phyloP scores from a whole-genome alignment of 176 grass and related monocot genomes.

The Oryza glaberrima region DNA sequence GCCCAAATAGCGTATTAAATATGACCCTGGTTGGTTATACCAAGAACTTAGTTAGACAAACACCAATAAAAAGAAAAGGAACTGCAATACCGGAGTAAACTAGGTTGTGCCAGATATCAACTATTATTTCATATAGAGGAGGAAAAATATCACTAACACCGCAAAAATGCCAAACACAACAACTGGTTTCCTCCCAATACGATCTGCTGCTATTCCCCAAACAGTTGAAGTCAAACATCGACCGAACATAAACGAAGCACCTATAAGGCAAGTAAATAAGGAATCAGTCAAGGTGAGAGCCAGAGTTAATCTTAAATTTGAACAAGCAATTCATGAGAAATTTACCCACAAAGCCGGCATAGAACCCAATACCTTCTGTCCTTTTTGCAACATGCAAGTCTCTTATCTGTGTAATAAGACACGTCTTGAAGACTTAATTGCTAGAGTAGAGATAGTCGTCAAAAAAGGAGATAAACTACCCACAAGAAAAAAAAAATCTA shows the following conservation, averaged over 20 bases:
- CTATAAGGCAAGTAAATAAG: constrained; percentile 54
- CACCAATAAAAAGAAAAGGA: neutral
- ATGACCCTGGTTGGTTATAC: constrained; percentile 68
- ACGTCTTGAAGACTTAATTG: neutral
- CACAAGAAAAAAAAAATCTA: neutral
- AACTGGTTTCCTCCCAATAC: constrained; percentile 86
- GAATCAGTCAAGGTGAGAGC: neutral
- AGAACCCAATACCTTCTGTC: constrained; percentile 98
- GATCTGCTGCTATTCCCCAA: constrained; percentile 89
- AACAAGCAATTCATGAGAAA: neutral
- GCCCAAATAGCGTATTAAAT: constrained; percentile 89
- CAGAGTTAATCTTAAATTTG: neutral
- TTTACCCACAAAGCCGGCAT: constrained; percentile 94
- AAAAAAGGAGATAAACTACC: neutral
- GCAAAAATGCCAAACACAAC: constrained; percentile 70
- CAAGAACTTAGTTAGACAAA: constrained; percentile 26
- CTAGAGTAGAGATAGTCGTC: neutral
- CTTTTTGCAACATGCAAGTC: constrained; percentile 80
- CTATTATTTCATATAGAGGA: constrained; percentile 7
- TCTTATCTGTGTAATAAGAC: constrained; percentile 65
- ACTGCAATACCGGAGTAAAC: constrained; percentile 5
- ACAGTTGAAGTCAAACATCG: constrained; percentile 83
- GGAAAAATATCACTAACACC: constrained; percentile 73
- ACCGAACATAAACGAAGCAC: constrained; percentile 95
- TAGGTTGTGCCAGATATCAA: neutral